Evolutionary conservation across 768 basidiomycete genomes (phyloP), one percentile per base, ranked within the genome.

Genomic region (Lentinula lateritia): DNA sequence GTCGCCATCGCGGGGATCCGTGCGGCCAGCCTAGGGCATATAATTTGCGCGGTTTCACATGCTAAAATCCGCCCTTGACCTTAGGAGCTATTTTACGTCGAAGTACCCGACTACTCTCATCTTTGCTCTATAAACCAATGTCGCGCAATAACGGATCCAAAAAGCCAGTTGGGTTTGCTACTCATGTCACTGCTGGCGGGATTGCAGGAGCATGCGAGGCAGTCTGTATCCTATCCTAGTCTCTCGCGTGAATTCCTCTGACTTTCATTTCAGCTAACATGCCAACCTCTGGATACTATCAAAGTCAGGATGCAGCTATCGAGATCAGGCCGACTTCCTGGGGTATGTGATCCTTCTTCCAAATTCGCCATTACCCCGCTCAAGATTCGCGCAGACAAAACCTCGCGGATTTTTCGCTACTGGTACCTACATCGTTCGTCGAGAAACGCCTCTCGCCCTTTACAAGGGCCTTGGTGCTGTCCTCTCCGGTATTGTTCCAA

Each of bases 241-340:
- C 18, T 39, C 34, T 35, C 7, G 16, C 9, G 3, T 16, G 23
- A 5, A 46, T 15, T 52, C 15, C 32, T n/a, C 59, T 60, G 36
- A 50, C 58, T 34, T 34, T 23, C 16, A 32, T 41, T 50, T 7
- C 42, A 93, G 90, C 71, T 92, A 62, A 81, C 73, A 69, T 96
- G 95, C 73, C 95, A 96, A 71, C 95, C 95, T 10, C 86, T 98
- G 48, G 97, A 99, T 73, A 98, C 97, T 28, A 98, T 98, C 81
- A 98, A 98, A 78, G 96, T 98, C 67, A 93, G 97, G n/a, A 99
- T 99, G 97, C 97, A 99, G 77, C 87, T 99, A 61, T 92, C 92
- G 62, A 86, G 79, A 74, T 89, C 94, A 9, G 86, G 94, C 38
- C 78, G 80, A 60, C 73, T 80, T 45, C 85, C 91, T 57, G 97